Conservation (phyloP, 2,329 filamentous ascomycete genomes). For the Cyclaneusma minus region DNA sequence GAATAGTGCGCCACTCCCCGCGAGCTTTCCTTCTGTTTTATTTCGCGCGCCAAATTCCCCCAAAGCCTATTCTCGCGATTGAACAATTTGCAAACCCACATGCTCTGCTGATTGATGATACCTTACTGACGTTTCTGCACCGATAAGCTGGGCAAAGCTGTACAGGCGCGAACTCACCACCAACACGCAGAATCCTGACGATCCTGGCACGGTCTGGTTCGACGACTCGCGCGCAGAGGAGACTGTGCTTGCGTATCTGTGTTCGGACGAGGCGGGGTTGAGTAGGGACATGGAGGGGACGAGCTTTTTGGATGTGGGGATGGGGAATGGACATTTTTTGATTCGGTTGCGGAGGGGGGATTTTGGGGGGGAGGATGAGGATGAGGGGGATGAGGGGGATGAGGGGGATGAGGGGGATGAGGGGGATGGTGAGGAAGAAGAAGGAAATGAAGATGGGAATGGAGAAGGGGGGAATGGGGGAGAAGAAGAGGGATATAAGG, state of each 20-base stretch:
- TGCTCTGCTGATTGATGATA: too few species aligned
- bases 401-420: constrained; percentile 22
- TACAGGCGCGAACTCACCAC: constrained; percentile 60
- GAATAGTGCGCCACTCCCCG: constrained; percentile 54
- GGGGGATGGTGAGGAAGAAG: constrained; percentile 2
- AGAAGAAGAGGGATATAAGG: constrained; percentile 60
- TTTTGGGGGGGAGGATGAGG: constrained; percentile 10
- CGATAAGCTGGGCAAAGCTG: constrained; percentile 54
- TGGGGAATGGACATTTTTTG: constrained; percentile 86
- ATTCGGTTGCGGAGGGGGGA: constrained; percentile 50
- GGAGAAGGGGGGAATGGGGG: constrained; percentile 62
- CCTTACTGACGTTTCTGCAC: not conserved
- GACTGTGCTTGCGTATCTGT: constrained; percentile 61
- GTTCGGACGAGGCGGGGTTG: constrained; percentile 8
- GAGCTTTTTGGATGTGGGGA: constrained; percentile 73
- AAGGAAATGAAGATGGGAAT: constrained; percentile 30
- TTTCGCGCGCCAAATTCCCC: not conserved
- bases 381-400: constrained; percentile 5
- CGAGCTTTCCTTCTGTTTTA: constrained; percentile 1
- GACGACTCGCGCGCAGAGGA: constrained; percentile 78
- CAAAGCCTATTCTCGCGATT: not conserved
- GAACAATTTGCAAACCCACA: not conserved
- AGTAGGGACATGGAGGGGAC: constrained; percentile 20
- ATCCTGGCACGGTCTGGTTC: constrained; percentile 93
- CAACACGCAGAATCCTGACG: constrained; percentile 52